A percentile compares a stretch with the other conserved stretches of the same genome.
phyloP scores from a whole-genome alignment of 192 early-diverging fungal species.

The Gigaspora rosea region DNA sequence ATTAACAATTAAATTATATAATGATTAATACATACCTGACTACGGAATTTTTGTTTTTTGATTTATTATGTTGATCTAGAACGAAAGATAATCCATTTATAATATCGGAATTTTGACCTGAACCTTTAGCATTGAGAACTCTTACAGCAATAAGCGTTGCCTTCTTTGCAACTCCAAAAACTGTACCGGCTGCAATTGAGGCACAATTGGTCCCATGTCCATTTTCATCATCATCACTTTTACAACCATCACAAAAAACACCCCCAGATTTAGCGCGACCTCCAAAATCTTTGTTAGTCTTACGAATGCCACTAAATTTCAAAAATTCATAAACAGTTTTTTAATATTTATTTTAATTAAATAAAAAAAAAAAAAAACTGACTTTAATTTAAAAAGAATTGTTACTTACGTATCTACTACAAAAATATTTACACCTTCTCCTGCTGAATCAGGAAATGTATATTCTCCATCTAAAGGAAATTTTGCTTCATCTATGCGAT shows the following conservation, averaged over 20 bases:
- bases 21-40: constrained; percentile 33
- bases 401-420: constrained; percentile 65
- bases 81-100: constrained; percentile 50
- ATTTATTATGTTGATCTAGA: constrained; percentile 35
- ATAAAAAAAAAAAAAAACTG: too few relatives aligned
- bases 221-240: constrained; percentile 31
- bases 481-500: constrained; percentile 68
- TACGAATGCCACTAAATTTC: constrained; percentile 53
- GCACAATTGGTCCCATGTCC: constrained; percentile 84
- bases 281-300: constrained; percentile 67
- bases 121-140: constrained; percentile 53
- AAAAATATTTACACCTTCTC: constrained; percentile 40
- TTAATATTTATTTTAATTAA: not conserved
- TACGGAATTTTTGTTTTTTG: not conserved
- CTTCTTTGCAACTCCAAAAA: constrained; percentile 59
- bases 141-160: constrained; percentile 60
- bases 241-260: constrained; percentile 53
- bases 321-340: not conserved
- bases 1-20: not conserved
- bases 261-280: constrained; percentile 69
- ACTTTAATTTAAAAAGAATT: too few relatives aligned
- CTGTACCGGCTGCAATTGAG: constrained; percentile 74
- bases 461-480: constrained; percentile 38
- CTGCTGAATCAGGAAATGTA: too few relatives aligned
- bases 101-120: constrained; percentile 47